Percentiles rank a stretch among this genome's conserved stretches.
Evolutionary conservation across 1,139 yeast species (phyloP).

Genomic region (Pichia sp.): DNA sequence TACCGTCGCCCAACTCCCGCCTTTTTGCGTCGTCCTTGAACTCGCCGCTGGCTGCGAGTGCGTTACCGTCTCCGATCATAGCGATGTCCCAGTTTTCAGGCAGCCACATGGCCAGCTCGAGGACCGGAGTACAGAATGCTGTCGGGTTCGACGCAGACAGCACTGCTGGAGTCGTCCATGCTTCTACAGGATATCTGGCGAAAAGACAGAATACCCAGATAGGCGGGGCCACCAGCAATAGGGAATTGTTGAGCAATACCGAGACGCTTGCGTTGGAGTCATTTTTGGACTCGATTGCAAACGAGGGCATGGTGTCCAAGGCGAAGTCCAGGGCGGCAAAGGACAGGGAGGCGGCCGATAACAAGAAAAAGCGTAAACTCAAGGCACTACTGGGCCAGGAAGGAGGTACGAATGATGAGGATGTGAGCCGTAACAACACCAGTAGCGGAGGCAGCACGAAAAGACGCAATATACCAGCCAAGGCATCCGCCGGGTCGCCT

Average conservation of each 20-base stretch:
- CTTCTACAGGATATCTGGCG: neutral
- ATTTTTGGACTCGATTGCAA: conserved; percentile 38
- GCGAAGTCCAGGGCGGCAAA: neutral
- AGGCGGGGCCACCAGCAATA: neutral
- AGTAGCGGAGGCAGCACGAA: neutral
- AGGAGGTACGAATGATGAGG: neutral
- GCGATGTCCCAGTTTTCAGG: neutral
- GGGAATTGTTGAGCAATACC: conserved; percentile 26
- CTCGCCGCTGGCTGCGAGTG: neutral
- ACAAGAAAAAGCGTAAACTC: neutral
- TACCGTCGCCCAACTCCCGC: neutral
- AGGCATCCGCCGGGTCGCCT: neutral
- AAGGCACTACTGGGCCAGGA: neutral
- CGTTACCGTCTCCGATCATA: neutral
- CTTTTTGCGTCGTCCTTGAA: neutral
- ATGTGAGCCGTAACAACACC: too few relatives aligned
- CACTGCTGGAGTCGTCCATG: neutral
- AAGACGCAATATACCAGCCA: neutral
- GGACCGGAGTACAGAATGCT: neutral
- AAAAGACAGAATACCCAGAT: conserved; percentile 14
- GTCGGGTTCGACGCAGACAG: neutral
- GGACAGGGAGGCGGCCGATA: neutral
- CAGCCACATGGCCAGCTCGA: neutral
- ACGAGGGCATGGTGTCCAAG: conserved; percentile 15
- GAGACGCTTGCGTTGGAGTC: conserved; percentile 37